These are phyloP conservation scores for Talaromyces amestolkiae DNA, from an alignment of 2,329 filamentous ascomycete genomes.

Conservation along the genomic window DNA sequence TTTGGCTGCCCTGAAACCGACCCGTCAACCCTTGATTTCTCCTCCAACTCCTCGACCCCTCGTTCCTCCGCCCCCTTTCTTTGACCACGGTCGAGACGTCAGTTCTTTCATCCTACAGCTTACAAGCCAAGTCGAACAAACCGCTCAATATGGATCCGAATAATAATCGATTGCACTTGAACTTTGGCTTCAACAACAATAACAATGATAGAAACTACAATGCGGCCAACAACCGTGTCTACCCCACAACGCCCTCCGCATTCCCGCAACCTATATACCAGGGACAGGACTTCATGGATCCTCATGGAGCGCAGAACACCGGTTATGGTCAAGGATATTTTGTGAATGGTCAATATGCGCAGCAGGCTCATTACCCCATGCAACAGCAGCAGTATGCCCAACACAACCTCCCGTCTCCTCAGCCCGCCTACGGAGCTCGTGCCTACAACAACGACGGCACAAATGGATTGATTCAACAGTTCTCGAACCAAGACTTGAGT, in stretches of 20 bases:
- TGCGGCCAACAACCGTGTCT: constrained; percentile 63
- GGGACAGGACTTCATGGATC: constrained; percentile 60
- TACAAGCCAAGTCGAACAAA: not conserved
- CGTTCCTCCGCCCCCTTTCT: constrained; percentile 16
- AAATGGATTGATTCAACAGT: constrained; percentile 89
- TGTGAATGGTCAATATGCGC: constrained; percentile 56
- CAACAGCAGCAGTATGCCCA: constrained; percentile 54
- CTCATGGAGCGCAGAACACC: constrained; percentile 38
- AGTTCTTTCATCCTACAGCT: constrained; percentile 1
- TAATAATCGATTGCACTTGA: constrained; percentile 56
- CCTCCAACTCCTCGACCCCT: constrained; percentile 12
- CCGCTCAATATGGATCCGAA: constrained; percentile 58
- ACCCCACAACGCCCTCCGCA: constrained; percentile 88
- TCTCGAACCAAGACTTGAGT: constrained; percentile 92
- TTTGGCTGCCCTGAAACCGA: constrained; percentile 17
- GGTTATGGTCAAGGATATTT: constrained; percentile 57
- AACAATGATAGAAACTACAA: constrained; percentile 59
- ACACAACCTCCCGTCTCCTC: constrained; percentile 55
- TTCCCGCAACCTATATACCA: constrained; percentile 87
- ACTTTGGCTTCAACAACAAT: constrained; percentile 50
- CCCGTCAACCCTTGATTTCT: constrained; percentile 14
- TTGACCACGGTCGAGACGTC: constrained; percentile 13
- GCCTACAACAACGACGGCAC: constrained; percentile 69
- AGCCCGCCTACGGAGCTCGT: constrained; percentile 51
- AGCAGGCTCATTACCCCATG: constrained; percentile 18